Base-by-base conservation (phyloP, 805 yeast genomes). In the Starmerella sp. region DNA sequence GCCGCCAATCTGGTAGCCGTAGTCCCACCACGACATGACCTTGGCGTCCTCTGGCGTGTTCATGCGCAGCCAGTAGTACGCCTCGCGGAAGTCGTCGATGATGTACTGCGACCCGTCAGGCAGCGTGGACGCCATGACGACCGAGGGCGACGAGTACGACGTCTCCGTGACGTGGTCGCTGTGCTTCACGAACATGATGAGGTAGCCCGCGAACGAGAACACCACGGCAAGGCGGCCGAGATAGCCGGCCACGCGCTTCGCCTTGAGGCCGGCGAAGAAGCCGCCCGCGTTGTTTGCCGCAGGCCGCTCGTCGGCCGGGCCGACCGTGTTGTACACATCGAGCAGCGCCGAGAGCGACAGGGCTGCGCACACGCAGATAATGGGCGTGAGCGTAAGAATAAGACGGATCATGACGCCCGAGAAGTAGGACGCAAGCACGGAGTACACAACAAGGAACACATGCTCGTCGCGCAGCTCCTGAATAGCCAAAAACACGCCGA, bases 11-110 rank as follows among this genome's bases (percentile, higher is more conserved):
- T 93, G 99, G 72, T 93, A 93, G 54, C 99, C 99, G 67, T 95
- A 95, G 75, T 95, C 98, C 99, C 99, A 93, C 98, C 99, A 93
- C 10, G 97, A 84, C 84, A 95, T 88, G 58, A 93, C 85, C 70
- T 86, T 90, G 37, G 97, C 86, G 68, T 93, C 97, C 69, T 93
- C 96, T 3, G 86, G 82, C 0, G 98, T 93, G 73, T 93, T 93
- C 96, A 91, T 90, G 67, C 98, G 82, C 64, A 93, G 76, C 98
- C 98, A 93, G 70, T 91, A 93, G 75, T 93, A 93, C 10, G 97
- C 98, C 75, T 93, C 99, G 73, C 99, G 82, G 76, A 84, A 93
- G 71, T 93, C 99, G 70, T 93, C 99, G 66, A 93, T 93, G 62
- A 91, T 73, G 57, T 78, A 76, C 62, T 80, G 83, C 15, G 86